These are phyloP conservation scores for Glutinoglossum americanum DNA, from an alignment of 495 filamentous ascomycete species.

Conservation along the genomic window DNA sequence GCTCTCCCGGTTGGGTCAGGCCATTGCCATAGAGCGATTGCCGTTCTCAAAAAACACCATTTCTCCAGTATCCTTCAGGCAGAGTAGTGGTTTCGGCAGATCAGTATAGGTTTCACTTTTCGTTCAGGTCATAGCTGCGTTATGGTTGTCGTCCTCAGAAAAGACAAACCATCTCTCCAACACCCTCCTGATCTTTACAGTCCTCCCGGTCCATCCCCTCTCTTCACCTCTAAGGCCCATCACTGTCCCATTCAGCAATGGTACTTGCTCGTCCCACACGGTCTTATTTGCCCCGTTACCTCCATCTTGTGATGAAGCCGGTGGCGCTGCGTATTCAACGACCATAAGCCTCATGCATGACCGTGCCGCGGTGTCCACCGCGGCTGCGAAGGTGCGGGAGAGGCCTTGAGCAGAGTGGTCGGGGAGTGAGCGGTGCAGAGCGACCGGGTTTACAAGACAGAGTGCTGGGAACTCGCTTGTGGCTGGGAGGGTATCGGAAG, in stretches of 20 bases:
- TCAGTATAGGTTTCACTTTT: no score
- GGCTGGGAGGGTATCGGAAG: neutral
- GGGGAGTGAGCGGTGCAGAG: slow-evolving; percentile 45
- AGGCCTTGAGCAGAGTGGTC: slow-evolving; percentile 76
- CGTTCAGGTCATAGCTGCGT: slow-evolving; percentile 22
- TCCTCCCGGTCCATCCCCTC: slow-evolving; percentile 41
- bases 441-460: slow-evolving; percentile 41
- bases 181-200: slow-evolving; percentile 39
- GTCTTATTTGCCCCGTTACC: neutral
- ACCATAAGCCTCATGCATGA: slow-evolving; percentile 18
- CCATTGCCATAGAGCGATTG: no score
- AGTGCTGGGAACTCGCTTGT: slow-evolving; percentile 20
- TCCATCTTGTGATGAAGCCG: neutral
- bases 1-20: no score
- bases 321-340: neutral
- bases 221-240: slow-evolving; percentile 20
- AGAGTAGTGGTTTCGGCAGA: no score
- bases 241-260: slow-evolving; percentile 16
- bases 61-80: no score
- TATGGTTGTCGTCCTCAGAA: neutral
- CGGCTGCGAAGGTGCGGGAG: slow-evolving; percentile 38
- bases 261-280: slow-evolving; percentile 18
- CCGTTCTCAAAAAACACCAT: no score
- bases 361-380: slow-evolving; percentile 39
- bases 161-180: slow-evolving; percentile 46